Percentiles rank a stretch among this genome's conserved stretches.
Evolutionary conservation across 2,329 filamentous ascomycete species (phyloP).

Genomic region (Alternaria longipes): DNA sequence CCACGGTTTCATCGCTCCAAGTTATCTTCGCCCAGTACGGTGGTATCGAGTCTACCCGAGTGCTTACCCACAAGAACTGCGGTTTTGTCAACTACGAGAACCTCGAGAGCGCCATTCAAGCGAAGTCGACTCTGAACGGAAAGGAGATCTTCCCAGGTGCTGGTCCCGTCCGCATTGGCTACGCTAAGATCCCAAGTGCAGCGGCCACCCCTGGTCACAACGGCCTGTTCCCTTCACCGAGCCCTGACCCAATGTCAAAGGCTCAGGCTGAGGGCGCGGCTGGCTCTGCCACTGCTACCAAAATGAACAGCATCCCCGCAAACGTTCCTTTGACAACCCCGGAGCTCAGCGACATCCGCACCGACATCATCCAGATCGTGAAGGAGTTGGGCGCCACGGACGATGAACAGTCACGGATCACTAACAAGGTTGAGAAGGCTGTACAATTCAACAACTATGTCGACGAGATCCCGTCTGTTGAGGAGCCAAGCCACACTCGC

Average conservation of each 20-base stretch:
- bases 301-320: constrained; percentile 51
- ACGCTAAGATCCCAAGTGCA: constrained; percentile 92
- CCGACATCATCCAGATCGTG: constrained; percentile 86
- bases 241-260: constrained; percentile 81
- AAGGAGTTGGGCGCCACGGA: constrained; percentile 85
- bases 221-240: constrained; percentile 87
- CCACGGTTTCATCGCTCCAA: constrained; percentile 91
- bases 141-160: constrained; percentile 99
- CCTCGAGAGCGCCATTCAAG: constrained; percentile 87
- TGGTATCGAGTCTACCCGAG: constrained; percentile 86
- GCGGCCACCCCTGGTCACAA: constrained; percentile 89
- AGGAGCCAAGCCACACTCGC: constrained; percentile 86
- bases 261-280: constrained; percentile 54
- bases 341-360: constrained; percentile 78
- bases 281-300: constrained; percentile 46
- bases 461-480: constrained; percentile 87
- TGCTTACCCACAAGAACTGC: constrained; percentile 98
- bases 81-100: constrained; percentile 98
- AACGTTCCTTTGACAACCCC: constrained; percentile 71
- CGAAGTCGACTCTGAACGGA: constrained; percentile 87
- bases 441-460: constrained; percentile 77
- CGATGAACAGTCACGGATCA: constrained; percentile 78
- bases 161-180: constrained; percentile 93
- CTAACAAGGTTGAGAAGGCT: constrained; percentile 76
- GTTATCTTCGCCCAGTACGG: constrained; percentile 97